Percentiles rank a stretch among this genome's conserved stretches.
These are phyloP conservation scores for Acer negundo DNA, from an alignment of 345 rosid species.

Conservation along the genomic window DNA sequence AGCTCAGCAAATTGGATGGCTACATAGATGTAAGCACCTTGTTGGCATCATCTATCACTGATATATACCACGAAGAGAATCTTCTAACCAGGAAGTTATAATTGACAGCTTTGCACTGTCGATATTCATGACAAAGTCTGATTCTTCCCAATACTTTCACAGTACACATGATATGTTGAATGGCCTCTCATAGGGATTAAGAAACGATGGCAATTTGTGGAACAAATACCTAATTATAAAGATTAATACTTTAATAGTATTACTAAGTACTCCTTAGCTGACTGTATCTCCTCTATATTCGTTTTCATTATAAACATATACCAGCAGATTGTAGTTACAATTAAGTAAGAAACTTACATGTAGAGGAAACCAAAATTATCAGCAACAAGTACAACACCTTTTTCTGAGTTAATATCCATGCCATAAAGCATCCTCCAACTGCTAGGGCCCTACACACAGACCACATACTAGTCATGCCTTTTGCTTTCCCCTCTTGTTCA, in stretches of 20 bases:
- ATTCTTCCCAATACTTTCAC: slow-evolving; percentile 1
- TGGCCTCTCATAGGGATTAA: background rate
- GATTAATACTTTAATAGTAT: background rate
- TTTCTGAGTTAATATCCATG: slow-evolving; percentile 88
- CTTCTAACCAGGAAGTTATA: no score
- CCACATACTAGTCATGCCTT: background rate
- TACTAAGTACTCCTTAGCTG: background rate
- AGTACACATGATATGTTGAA: background rate
- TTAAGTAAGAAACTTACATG: slow-evolving; percentile 50
- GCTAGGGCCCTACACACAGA: slow-evolving; percentile 52
- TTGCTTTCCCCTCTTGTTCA: background rate
- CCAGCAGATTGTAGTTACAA: background rate
- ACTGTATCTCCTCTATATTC: background rate
- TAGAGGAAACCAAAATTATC: slow-evolving; percentile 86
- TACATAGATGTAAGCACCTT: background rate
- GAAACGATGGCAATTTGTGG: background rate
- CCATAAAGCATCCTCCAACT: slow-evolving; percentile 96
- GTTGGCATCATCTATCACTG: background rate
- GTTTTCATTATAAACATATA: background rate
- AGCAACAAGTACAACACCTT: slow-evolving; percentile 72
- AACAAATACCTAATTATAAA: background rate
- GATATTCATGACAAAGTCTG: background rate
- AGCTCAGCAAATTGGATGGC: background rate
- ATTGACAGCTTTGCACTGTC: background rate
- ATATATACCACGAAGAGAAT: no score